Evolutionary conservation across 371 early-diverging fungal genomes (phyloP).

Genomic region (Dichotomocladium elegans): DNA sequence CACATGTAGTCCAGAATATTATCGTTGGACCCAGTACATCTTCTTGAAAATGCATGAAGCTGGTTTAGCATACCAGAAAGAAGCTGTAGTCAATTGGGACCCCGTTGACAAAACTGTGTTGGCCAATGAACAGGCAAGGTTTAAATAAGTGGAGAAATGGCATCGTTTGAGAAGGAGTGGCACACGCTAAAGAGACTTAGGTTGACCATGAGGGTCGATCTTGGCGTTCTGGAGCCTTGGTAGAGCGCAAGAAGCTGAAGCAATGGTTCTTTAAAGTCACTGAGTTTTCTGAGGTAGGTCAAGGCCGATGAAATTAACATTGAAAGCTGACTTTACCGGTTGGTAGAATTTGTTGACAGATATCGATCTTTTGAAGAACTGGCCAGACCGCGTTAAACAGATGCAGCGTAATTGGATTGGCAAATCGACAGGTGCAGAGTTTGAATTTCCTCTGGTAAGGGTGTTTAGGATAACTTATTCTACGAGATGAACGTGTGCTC

Average conservation of each 20-base stretch:
- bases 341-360: constrained; percentile 72
- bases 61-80: constrained; percentile 84
- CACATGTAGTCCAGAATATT: constrained; percentile 85
- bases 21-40: constrained; percentile 89
- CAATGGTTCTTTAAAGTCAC: constrained; percentile 95
- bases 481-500: background rate
- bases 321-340: background rate
- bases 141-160: background rate
- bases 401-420: constrained; percentile 97
- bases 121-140: constrained; percentile 87
- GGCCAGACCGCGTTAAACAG: constrained; percentile 88
- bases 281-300: constrained; percentile 71
- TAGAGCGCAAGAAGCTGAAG: constrained; percentile 77
- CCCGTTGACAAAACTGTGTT: constrained; percentile 93
- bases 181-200: no score
- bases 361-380: constrained; percentile 66
- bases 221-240: constrained; percentile 93
- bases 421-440: constrained; percentile 77
- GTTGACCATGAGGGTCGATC: constrained; percentile 87
- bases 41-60: constrained; percentile 76
- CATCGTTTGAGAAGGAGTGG: no score
- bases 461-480: background rate
- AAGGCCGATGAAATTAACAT: background rate
- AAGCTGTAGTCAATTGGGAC: constrained; percentile 95
- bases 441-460: constrained; percentile 55